Percentiles rank a stretch among this genome's conserved stretches.
These are phyloP conservation scores for Melaleuca quinquenervia DNA, from an alignment of 345 rosid genomes.

Conservation along the genomic window DNA sequence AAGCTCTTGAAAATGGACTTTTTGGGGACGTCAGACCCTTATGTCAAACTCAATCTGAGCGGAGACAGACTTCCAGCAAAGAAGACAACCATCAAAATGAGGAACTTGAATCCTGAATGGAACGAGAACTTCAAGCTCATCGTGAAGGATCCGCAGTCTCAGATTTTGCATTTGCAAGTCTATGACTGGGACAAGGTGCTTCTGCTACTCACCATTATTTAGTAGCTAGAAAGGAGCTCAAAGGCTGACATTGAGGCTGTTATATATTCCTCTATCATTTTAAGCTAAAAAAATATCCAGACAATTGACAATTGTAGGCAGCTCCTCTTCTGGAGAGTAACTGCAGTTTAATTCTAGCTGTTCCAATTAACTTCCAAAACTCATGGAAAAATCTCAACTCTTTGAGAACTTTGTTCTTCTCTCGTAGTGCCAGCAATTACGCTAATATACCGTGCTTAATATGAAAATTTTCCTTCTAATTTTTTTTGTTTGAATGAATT, in stretches of 20 bases:
- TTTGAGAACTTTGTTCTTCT: not conserved
- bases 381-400: not conserved
- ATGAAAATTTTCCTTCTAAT: not conserved
- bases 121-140: constrained; percentile 39
- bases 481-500: not conserved
- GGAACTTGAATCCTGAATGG: constrained; percentile 42
- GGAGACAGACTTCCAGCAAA: constrained; percentile 36
- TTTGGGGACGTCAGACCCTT: constrained; percentile 44
- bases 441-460: not conserved
- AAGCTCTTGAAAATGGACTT: constrained; percentile 38
- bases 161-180: constrained; percentile 28
- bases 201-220: not conserved
- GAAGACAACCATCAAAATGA: constrained; percentile 31
- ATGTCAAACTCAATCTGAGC: constrained; percentile 26
- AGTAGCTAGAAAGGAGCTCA: not conserved
- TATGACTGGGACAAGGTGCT: constrained; percentile 48
- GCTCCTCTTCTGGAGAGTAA: not conserved
- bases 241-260: not conserved
- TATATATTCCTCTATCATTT: not conserved
- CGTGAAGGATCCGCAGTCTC: constrained; percentile 36
- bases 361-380: not conserved
- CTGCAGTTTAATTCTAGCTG: not conserved
- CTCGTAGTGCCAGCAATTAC: not conserved
- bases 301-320: not conserved
- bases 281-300: not conserved